A percentile compares a stretch with the other conserved stretches of the same genome.
These are phyloP conservation scores for Elsinoe batatas DNA, from an alignment of 2,329 filamentous ascomycete species.

Conservation along the genomic window DNA sequence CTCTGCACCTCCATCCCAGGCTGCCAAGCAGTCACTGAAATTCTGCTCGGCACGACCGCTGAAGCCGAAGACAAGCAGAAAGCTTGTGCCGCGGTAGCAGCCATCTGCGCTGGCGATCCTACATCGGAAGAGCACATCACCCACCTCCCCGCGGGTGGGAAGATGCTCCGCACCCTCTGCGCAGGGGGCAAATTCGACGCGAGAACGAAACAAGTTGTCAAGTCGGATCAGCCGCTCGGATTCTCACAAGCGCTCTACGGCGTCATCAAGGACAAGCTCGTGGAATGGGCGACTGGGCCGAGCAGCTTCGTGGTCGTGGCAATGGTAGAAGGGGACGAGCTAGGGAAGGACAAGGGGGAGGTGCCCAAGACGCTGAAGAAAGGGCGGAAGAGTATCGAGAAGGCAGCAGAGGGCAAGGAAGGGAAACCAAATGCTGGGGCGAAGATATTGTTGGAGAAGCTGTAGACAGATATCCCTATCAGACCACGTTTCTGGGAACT, in stretches of 20 bases:
- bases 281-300: conserved; percentile 76
- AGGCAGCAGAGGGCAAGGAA: conserved; percentile 46
- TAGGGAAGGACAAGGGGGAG: conserved; percentile 54
- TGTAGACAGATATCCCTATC: conserved; percentile 12
- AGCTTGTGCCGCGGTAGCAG: conserved; percentile 58
- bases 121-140: conserved; percentile 48
- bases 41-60: conserved; percentile 69
- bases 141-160: conserved; percentile 54
- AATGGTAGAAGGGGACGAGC: conserved; percentile 58
- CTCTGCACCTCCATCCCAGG: conserved; percentile 71
- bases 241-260: conserved; percentile 79
- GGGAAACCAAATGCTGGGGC: conserved; percentile 39
- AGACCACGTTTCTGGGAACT: too few relatives aligned
- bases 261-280: conserved; percentile 61
- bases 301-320: conserved; percentile 81
- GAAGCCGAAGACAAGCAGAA: conserved; percentile 15
- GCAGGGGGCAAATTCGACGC: conserved; percentile 81
- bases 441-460: conserved; percentile 36
- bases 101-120: conserved; percentile 31
- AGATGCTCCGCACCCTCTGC: conserved; percentile 85
- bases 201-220: conserved; percentile 56
- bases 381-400: conserved; percentile 60
- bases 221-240: conserved; percentile 63
- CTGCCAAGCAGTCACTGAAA: conserved; percentile 75
- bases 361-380: conserved; percentile 62